Percentiles rank a stretch among this genome's conserved stretches.
phyloP scores from a whole-genome alignment of 2,329 filamentous ascomycete species.

The Xylariales sp. region DNA sequence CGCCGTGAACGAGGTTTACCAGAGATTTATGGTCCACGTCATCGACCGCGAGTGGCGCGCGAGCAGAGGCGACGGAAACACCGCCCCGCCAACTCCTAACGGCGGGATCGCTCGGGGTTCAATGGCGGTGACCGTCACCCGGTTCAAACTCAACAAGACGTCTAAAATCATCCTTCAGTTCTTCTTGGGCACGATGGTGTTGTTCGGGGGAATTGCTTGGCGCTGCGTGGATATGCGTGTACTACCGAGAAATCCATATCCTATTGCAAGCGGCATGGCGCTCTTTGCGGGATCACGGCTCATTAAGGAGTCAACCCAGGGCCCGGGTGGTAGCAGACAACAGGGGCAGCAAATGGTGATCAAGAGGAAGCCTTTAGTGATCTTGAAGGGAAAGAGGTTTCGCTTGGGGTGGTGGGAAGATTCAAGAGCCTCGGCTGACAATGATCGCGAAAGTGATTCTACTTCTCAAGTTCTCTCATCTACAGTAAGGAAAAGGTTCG shows the following conservation, averaged over 20 bases:
- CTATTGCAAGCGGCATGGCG: slow-evolving; percentile 24
- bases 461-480: background rate
- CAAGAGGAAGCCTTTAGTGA: slow-evolving; percentile 8
- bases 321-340: background rate
- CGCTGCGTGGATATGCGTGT: slow-evolving; percentile 25
- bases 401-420: slow-evolving; percentile 17
- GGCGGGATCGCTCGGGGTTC: background rate
- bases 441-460: background rate
- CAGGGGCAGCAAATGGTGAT: background rate
- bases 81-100: background rate
- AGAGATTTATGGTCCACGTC: slow-evolving; percentile 7
- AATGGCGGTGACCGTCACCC: background rate
- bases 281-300: slow-evolving; percentile 19
- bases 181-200: slow-evolving; percentile 16
- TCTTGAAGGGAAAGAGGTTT: slow-evolving; percentile 11
- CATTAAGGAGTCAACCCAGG: background rate
- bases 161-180: slow-evolving; percentile 20
- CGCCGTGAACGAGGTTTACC: slow-evolving; percentile 17
- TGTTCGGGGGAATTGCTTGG: slow-evolving; percentile 18
- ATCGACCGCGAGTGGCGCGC: slow-evolving; percentile 17
- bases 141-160: slow-evolving; percentile 13
- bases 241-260: slow-evolving; percentile 20
- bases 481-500: background rate
- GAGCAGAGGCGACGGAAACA: background rate
- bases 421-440: background rate